Base-by-base conservation (phyloP, 106 monocot species). In the Alisma plantagoaquatica region DNA sequence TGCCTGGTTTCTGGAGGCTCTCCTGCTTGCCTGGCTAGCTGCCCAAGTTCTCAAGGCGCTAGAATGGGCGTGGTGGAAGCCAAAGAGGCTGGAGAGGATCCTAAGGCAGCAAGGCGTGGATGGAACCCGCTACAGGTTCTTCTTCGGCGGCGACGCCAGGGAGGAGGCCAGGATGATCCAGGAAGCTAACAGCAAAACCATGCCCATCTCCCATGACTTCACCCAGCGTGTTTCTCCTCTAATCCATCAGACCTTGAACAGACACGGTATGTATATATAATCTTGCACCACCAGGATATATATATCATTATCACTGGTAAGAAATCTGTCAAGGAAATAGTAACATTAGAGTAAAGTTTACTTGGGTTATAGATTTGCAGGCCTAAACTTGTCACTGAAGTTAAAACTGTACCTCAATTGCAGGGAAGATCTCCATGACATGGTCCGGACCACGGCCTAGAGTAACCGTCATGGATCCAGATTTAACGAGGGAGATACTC, bases 61-160 rank as follows among this genome's bases (percentile, higher is more conserved):
- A 41, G 18, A 33, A 41, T 24, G 57, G 35, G 0, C 25, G 33
- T 57, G 57, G 57, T 57, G 20, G 57, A 42, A n/a, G 38, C 57
- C 57, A 8, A 57, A 32, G 41, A 57, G 23, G 32, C 32, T 33
- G 38, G 57, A 57, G 57, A 57, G 41, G 57, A 23, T 16, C 18
- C 33, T 57, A 3, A 31, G 57, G 38, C 23, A 6, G 22, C 57
- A 41, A 18, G 57, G 57, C 11, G 14, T 57, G 23, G 41, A 7
- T 18, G 57, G 57, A 2, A 41, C 38, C 57, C 33, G 41, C 16
- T 57, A 57, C 38, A 33, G 41, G 32, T 12, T 57, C 19, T 25
- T 57, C 24, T 35, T 41, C 14, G n/a, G n/a, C n/a, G 57, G 57
- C 7, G 57, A 57, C 23, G 1, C 42, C 15, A 42, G 20, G 57